phyloP scores from a whole-genome alignment of 192 early-diverging fungal genomes.

The Jimgerdemannia flammicorona region DNA sequence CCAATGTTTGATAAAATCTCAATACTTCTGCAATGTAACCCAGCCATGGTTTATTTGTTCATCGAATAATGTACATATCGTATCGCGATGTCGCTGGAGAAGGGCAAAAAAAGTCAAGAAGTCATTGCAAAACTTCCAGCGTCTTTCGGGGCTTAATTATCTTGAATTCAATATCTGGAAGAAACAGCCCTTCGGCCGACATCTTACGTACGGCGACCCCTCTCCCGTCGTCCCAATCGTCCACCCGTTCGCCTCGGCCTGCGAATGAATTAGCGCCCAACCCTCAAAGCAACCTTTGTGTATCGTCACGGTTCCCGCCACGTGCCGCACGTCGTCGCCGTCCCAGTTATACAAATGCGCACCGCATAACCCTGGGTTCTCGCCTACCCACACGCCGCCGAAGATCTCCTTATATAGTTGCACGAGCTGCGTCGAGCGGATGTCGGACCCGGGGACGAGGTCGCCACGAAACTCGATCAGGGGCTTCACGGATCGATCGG shows the following conservation, averaged over 20 bases:
- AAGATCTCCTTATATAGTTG: background rate
- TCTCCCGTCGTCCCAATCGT: background rate
- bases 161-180: background rate
- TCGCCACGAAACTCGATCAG: background rate
- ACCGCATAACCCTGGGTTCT: background rate
- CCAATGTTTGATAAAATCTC: no score
- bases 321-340: background rate
- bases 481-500: background rate
- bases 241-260: background rate
- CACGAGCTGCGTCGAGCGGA: background rate
- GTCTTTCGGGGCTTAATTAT: background rate
- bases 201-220: background rate
- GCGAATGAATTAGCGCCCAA: background rate
- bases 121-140: background rate
- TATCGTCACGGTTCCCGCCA: background rate
- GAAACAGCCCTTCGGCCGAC: background rate
- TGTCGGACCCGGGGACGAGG: background rate
- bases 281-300: background rate
- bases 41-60: no score
- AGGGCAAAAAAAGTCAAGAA: background rate
- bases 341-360: conserved; percentile 4
- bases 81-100: no score
- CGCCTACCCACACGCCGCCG: background rate
- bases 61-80: no score
- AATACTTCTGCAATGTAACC: no score